phyloP scores from a whole-genome alignment of 768 basidiomycete species.

The Suillus ampliporus region DNA sequence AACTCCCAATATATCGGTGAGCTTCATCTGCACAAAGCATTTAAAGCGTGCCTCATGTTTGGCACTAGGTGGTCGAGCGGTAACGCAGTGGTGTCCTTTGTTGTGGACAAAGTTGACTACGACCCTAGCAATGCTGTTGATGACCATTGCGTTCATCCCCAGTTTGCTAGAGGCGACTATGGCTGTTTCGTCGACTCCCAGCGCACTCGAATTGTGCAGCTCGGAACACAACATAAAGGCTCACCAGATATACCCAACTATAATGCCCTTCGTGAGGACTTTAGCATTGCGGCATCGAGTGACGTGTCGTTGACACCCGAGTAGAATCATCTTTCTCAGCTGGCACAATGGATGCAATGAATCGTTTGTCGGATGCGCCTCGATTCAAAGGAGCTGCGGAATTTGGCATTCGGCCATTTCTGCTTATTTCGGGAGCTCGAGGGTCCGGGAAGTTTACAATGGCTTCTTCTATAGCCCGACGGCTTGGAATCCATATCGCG shows the following conservation, averaged over 20 bases:
- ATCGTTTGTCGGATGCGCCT: conserved; percentile 64
- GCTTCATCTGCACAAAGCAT: neutral
- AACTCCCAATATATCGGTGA: conserved; percentile 6
- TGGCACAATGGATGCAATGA: conserved; percentile 52
- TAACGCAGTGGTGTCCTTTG: conserved; percentile 72
- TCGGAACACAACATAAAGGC: conserved; percentile 73
- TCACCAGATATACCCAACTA: conserved; percentile 60
- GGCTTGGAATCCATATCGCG: conserved; percentile 76
- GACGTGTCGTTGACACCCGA: neutral
- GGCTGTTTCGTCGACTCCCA: conserved; percentile 86
- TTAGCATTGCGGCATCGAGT: conserved; percentile 5
- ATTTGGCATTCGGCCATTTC: conserved; percentile 68
- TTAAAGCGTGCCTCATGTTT: neutral
- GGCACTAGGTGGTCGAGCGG: conserved; percentile 8
- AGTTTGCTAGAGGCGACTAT: conserved; percentile 66
- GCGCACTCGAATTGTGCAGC: conserved; percentile 77
- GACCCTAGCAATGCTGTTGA: conserved; percentile 49
- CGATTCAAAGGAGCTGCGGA: conserved; percentile 59
- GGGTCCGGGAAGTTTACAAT: conserved; percentile 84
- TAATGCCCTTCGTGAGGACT: conserved; percentile 52
- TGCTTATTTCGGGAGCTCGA: conserved; percentile 79
- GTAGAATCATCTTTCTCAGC: conserved; percentile 9
- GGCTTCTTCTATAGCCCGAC: conserved; percentile 58
- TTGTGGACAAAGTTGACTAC: conserved; percentile 77
- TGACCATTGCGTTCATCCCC: conserved; percentile 52